Conservation (phyloP, 345 rosid genomes). For the Abelmoschus esculentus region DNA sequence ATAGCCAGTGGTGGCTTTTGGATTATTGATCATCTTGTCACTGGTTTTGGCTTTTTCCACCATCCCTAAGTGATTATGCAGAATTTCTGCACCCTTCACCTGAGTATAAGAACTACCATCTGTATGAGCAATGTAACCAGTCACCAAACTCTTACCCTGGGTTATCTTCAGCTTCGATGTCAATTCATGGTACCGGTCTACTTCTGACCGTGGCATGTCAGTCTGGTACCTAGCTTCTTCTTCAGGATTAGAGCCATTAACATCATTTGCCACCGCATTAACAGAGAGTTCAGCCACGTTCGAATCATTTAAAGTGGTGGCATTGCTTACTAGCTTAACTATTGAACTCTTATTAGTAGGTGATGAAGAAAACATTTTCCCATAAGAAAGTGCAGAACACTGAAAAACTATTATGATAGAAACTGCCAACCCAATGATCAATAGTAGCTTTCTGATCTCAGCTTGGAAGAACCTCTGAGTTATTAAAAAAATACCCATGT, state of each 20-base stretch:
- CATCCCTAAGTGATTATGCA: constrained; percentile 6
- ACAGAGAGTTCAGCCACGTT: constrained; percentile 4
- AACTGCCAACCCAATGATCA: constrained; percentile 29
- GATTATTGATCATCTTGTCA: not conserved
- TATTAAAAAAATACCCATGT: constrained; percentile 26
- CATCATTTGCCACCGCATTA: constrained; percentile 13
- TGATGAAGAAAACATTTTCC: constrained; percentile 14
- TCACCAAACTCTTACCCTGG: constrained; percentile 9
- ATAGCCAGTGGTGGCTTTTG: constrained; percentile 7
- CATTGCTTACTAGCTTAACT: constrained; percentile 15
- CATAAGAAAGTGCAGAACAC: constrained; percentile 33
- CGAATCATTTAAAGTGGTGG: constrained; percentile 17
- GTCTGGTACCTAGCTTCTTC: constrained; percentile 15
- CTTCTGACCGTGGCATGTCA: constrained; percentile 6
- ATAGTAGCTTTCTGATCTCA: constrained; percentile 41
- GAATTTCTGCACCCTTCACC: constrained; percentile 8
- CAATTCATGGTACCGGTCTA: not conserved
- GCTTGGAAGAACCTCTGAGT: constrained; percentile 26
- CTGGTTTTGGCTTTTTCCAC: constrained; percentile 1
- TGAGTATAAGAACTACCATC: constrained; percentile 10
- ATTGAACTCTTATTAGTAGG: constrained; percentile 19
- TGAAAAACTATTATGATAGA: constrained; percentile 33
- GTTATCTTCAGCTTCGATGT: constrained; percentile 9
- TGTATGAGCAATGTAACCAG: constrained; percentile 4
- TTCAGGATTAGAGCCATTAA: constrained; percentile 20